These are phyloP conservation scores for Suillus luteus DNA, from an alignment of 768 basidiomycete genomes.

Conservation along the genomic window DNA sequence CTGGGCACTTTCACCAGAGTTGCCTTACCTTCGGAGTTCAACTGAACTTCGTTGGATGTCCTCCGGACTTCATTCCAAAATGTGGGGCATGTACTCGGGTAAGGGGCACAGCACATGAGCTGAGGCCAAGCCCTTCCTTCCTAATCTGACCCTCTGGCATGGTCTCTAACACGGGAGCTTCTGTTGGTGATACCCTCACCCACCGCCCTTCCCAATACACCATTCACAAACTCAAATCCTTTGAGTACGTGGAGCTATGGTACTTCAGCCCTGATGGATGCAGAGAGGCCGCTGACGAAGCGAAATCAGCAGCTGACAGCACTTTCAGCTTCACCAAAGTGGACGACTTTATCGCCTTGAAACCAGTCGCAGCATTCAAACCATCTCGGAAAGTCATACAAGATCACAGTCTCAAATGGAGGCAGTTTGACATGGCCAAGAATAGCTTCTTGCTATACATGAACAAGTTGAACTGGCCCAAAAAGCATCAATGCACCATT, in stretches of 20 bases:
- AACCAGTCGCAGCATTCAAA: slow-evolving; percentile 15
- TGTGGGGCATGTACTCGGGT: no score
- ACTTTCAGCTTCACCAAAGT: slow-evolving; percentile 15
- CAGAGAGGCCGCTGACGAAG: neutral
- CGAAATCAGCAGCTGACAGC: neutral
- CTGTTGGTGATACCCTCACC: no score
- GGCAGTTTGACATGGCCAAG: slow-evolving; percentile 21
- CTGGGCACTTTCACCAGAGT: no score
- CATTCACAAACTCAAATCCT: slow-evolving; percentile 10
- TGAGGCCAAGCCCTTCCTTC: no score
- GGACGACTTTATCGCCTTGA: slow-evolving; percentile 14
- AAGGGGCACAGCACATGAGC: no score
- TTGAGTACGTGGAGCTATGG: slow-evolving; percentile 13
- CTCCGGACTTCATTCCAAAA: no score
- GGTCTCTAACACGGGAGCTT: no score
- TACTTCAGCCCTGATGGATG: slow-evolving; percentile 16
- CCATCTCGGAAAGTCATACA: slow-evolving; percentile 14
- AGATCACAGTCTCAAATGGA: slow-evolving; percentile 23
- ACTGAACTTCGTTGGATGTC: no score
- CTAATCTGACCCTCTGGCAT: no score
- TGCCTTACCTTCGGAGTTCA: no score
- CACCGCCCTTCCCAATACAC: slow-evolving; percentile 3
- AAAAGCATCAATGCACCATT: neutral
- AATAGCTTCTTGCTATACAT: slow-evolving; percentile 9
- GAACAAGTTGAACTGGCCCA: neutral